phyloP scores from a whole-genome alignment of 2,329 filamentous ascomycete species.

The Penicillium olsonii region DNA sequence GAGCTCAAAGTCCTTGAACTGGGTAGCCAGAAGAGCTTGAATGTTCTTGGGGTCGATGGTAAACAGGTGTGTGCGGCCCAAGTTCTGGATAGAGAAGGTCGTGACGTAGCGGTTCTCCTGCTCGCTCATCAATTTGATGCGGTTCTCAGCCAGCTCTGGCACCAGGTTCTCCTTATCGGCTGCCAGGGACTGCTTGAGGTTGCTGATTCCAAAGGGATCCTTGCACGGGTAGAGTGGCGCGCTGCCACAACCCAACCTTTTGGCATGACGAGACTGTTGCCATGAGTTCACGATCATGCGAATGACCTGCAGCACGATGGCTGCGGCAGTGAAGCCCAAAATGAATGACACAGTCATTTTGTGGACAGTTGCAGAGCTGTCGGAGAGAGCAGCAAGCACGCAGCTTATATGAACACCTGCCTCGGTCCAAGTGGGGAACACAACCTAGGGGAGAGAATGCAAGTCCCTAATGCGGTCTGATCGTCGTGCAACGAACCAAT shows the following conservation, averaged over 20 bases:
- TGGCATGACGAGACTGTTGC: slow-evolving; percentile 30
- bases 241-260: slow-evolving; percentile 25
- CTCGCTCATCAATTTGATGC: slow-evolving; percentile 22
- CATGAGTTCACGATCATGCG: slow-evolving; percentile 24
- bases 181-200: slow-evolving; percentile 22
- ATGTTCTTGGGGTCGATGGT: slow-evolving; percentile 61
- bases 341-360: slow-evolving; percentile 22
- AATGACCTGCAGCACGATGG: slow-evolving; percentile 25
- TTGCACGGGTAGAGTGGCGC: slow-evolving; percentile 28
- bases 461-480: neutral
- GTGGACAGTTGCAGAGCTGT: neutral
- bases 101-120: slow-evolving; percentile 27
- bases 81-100: slow-evolving; percentile 27
- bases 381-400: neutral
- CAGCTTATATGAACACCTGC: slow-evolving; percentile 5
- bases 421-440: neutral
- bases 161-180: slow-evolving; percentile 29
- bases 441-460: neutral
- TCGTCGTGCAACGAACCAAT: slow-evolving; percentile 1
- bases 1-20: slow-evolving; percentile 83
- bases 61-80: slow-evolving; percentile 26
- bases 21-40: slow-evolving; percentile 79
- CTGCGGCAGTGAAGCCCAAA: slow-evolving; percentile 25
- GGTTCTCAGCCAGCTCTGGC: slow-evolving; percentile 21
- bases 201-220: slow-evolving; percentile 29